These are phyloP conservation scores for Melanomma pulvis-pyrius DNA, from an alignment of 495 filamentous ascomycete species.

Conservation along the genomic window DNA sequence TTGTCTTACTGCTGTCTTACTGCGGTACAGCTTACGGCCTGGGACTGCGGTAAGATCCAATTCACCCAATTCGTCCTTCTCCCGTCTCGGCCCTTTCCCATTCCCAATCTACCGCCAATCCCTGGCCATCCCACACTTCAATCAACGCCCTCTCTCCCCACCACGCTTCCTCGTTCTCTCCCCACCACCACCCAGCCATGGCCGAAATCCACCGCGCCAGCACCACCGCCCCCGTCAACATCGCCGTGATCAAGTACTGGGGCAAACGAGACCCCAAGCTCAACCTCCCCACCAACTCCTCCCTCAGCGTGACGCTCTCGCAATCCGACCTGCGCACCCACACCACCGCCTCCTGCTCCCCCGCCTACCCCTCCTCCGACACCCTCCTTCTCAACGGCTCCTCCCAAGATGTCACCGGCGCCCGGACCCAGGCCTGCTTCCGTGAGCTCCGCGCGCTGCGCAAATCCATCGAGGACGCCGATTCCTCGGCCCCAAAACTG, in stretches of 20 bases:
- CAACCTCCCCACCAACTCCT: constrained; percentile 97
- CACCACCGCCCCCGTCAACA: constrained; percentile 97
- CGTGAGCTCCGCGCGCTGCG: constrained; percentile 79
- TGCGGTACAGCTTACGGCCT: no score
- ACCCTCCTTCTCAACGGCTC: constrained; percentile 82
- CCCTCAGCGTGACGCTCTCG: constrained; percentile 91
- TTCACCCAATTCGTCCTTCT: no score
- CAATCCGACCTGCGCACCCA: constrained; percentile 92
- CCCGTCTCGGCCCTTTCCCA: not conserved
- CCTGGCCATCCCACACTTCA: not conserved
- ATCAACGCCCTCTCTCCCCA: not conserved
- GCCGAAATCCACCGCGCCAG: constrained; percentile 78
- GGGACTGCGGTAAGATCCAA: no score
- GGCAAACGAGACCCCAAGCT: constrained; percentile 90
- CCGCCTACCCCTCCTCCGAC: constrained; percentile 69
- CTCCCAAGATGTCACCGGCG: constrained; percentile 78
- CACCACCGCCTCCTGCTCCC: constrained; percentile 91
- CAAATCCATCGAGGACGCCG: constrained; percentile 66
- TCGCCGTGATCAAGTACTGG: constrained; percentile 99
- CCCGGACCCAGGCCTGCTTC: constrained; percentile 89
- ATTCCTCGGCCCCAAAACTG: constrained; percentile 76
- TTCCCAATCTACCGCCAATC: not conserved
- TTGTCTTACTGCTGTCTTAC: not conserved
- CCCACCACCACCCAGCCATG: constrained; percentile 43
- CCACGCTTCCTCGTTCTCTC: not conserved